These are phyloP conservation scores for Quercus berberidifolia DNA, from an alignment of 306 rosid genomes.

Conservation along the genomic window DNA sequence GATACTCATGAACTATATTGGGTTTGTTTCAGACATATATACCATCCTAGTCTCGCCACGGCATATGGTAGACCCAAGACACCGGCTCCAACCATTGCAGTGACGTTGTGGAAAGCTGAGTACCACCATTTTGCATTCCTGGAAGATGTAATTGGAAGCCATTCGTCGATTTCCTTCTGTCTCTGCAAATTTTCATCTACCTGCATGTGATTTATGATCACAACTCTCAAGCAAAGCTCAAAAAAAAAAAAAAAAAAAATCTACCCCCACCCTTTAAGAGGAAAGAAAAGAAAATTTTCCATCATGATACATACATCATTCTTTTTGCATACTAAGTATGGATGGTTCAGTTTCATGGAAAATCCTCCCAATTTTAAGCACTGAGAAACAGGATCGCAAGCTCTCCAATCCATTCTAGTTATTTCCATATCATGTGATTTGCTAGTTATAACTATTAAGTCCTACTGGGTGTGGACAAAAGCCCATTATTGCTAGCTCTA, in stretches of 20 bases:
- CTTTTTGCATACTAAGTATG: neutral
- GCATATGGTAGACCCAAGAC: constrained; percentile 77
- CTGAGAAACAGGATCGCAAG: too few species aligned
- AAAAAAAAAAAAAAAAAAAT: too few species aligned
- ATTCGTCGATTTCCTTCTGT: constrained; percentile 55
- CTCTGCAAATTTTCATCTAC: constrained; percentile 7
- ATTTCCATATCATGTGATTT: too few species aligned
- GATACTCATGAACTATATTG: neutral
- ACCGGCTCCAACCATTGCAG: constrained; percentile 91
- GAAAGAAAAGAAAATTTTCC: too few species aligned
- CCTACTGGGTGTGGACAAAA: too few species aligned
- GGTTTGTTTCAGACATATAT: constrained; percentile 3
- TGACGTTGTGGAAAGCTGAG: constrained; percentile 80
- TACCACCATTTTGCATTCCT: constrained; percentile 92
- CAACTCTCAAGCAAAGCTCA: neutral
- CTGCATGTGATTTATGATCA: neutral
- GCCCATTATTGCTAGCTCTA: too few species aligned
- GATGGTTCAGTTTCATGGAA: neutral
- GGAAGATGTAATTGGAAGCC: constrained; percentile 80
- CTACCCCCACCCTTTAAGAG: neutral
- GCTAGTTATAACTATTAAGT: too few species aligned
- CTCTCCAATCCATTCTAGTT: too few species aligned
- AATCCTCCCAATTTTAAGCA: neutral
- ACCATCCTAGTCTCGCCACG: constrained; percentile 74
- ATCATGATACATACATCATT: neutral